Evolutionary conservation across 495 filamentous ascomycete species (phyloP).

Genomic region (Friedmanniomyces simplex): DNA sequence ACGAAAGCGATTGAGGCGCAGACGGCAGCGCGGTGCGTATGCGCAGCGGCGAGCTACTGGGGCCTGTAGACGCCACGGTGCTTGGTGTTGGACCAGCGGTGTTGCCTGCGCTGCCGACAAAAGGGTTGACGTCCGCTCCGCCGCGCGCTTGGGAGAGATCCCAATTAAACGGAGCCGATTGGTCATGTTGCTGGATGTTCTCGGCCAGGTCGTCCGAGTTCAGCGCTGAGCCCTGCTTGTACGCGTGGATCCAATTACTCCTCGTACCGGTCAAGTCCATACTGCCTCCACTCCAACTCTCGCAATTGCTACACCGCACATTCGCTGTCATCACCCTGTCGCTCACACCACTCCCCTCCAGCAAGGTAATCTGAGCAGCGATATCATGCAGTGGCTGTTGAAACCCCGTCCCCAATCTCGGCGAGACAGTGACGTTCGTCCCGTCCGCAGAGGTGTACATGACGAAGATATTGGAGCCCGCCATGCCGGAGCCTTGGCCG

Average conservation of each 20-base stretch:
- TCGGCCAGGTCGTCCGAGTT: constrained; percentile 41
- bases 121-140: constrained; percentile 51
- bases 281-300: constrained; percentile 43
- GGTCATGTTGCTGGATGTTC: constrained; percentile 49
- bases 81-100: no score
- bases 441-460: constrained; percentile 29
- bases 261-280: constrained; percentile 35
- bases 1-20: constrained; percentile 24
- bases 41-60: background rate
- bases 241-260: constrained; percentile 57
- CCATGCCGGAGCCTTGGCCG: constrained; percentile 31
- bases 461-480: constrained; percentile 31
- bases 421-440: constrained; percentile 33
- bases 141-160: constrained; percentile 47
- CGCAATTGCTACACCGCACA: constrained; percentile 42
- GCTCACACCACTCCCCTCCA: constrained; percentile 30
- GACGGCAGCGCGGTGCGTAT: background rate
- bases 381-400: constrained; percentile 22
- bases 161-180: constrained; percentile 41
- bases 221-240: constrained; percentile 47
- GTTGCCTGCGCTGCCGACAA: constrained; percentile 26
- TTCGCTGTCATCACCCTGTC: constrained; percentile 33
- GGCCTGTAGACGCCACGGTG: background rate
- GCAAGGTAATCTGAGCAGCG: constrained; percentile 25
- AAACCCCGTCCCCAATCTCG: constrained; percentile 23